Base-by-base conservation (phyloP, 257 asterid genomes). In the Solanum neorickii region DNA sequence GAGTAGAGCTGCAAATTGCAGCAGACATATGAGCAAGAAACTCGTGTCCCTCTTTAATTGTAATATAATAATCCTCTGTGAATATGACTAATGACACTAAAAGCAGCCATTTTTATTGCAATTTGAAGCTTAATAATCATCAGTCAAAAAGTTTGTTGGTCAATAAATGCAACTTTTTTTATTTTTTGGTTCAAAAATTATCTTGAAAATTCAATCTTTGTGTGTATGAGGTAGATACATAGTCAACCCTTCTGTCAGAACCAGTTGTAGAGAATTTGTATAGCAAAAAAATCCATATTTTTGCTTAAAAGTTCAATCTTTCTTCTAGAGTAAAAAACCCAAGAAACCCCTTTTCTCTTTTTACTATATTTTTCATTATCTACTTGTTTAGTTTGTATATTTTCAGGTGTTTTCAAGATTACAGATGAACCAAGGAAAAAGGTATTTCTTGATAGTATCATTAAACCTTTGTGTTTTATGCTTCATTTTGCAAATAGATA, bases 111-210 rank as follows among this genome's bases (percentile, higher is more conserved):
- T 78, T 80, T 12, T 9, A 16, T 18, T 47, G 14, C 85, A 0
- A 29, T 80, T 47, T 80, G 9, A 77, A 77, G 65, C 84, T 75
- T 25, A 77, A 14, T 47, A 68, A 84, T 86, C 87, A 84, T 84
- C 59, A 41, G 86, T 89, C 86, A 88, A 76, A 82, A 18, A 27
- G 33, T 49, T 84, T 85, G 73, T 49, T 69, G 66, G 94, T 91
- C 94, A 92, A 90, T 87, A 78, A 87, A 88, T 89, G 90, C 92
- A 91, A 87, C 91, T 83, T 44, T 29, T 47, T 42, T 70, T 37
- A 37, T 29, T 47, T 52, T 72, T 46, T 47, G 25, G 83, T 7
- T 27, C 4, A 39, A 42, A 8, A 2, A 46, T 16, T 23, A 29
- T 83, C 59, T 52, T 72, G 56, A 31, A 87, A 29, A 46, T 85